Evolutionary conservation across 2,329 filamentous ascomycete genomes (phyloP), one percentile per base, ranked within the genome.

Genomic region (Claviceps sp.): DNA sequence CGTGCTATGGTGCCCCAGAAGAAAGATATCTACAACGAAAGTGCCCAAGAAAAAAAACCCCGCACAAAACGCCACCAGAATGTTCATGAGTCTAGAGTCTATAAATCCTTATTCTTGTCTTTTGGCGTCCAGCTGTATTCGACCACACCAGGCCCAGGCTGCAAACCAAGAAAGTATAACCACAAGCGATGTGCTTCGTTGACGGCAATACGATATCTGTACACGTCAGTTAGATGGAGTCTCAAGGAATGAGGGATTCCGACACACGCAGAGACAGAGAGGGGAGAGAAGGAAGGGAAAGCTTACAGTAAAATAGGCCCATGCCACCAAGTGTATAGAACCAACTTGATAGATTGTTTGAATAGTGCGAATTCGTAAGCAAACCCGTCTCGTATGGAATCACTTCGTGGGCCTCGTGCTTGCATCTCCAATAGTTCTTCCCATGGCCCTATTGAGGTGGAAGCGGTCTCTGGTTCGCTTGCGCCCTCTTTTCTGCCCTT

Each of bases 301-400:
- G 81, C 86, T 81, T 76, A 93, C 86, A 86, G 52, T 55, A 76
- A 77, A 46, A 68, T 72, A 0, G 90, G 90, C 47, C 89, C 72
- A 22, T 74, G 69, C 5, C 82, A 51, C 87, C 88, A 98, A 54
- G 79, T 78, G 57, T 66, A 74, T 8, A 93, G 24, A 2, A 97
- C 81, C 59, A 82, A 80, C 58, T 78, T 76, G 47, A 79, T 72
- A 0, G 82, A 82, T 53, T 74, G 72, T 61, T 73, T 78, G 13
- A 95, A 75, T 16, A 81, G 69, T 5, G 69, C 65, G 34, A 84
- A 66, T 67, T 97, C 91, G 0, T 75, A 67, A 58, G 73, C 70
- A 55, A 91, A 73, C 6, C 74, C 69, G 22, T 89, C 82, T 47
- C 65, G 63, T 1, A 84, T 1, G 0, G 75, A 49, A 22, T 60